Percentiles rank a stretch among this genome's conserved stretches.
phyloP scores from a whole-genome alignment of 805 yeast species.

The Priceomyces carsonii region DNA sequence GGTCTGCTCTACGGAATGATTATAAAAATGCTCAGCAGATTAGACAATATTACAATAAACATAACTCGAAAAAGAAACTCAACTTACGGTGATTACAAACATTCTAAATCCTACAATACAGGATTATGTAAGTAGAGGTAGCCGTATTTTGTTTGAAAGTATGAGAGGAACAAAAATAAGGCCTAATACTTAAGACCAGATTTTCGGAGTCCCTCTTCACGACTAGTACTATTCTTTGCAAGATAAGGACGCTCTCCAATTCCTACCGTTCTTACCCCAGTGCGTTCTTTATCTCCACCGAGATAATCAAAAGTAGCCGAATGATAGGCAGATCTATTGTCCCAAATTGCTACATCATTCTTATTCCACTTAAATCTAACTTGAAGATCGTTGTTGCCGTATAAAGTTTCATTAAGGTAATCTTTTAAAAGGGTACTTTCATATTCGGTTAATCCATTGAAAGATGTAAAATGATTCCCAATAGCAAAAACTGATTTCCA shows the following conservation, averaged over 20 bases:
- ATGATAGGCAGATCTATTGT: conserved; percentile 47
- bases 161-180: no score
- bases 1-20: no score
- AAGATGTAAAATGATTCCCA: conserved; percentile 19
- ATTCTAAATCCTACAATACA: no score
- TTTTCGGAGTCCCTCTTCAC: conserved; percentile 4
- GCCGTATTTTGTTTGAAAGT: no score
- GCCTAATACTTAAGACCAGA: no score
- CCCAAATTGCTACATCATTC: conserved; percentile 51
- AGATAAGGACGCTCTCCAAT: conserved; percentile 9
- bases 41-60: no score
- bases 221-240: conserved; percentile 4
- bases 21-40: no score
- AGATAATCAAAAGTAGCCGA: conserved; percentile 9
- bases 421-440: conserved; percentile 40
- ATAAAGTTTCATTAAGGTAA: conserved; percentile 42
- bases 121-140: no score
- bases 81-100: no score
- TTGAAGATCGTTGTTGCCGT: conserved; percentile 51
- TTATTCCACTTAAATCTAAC: conserved; percentile 49
- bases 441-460: conserved; percentile 6
- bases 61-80: no score
- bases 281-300: conserved; percentile 2
- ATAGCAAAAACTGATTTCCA: conserved; percentile 23
- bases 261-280: conserved; percentile 9